Percentiles rank a stretch among this genome's conserved stretches.
phyloP scores from a whole-genome alignment of 2,329 filamentous ascomycete genomes.

The Curvularia lunata region DNA sequence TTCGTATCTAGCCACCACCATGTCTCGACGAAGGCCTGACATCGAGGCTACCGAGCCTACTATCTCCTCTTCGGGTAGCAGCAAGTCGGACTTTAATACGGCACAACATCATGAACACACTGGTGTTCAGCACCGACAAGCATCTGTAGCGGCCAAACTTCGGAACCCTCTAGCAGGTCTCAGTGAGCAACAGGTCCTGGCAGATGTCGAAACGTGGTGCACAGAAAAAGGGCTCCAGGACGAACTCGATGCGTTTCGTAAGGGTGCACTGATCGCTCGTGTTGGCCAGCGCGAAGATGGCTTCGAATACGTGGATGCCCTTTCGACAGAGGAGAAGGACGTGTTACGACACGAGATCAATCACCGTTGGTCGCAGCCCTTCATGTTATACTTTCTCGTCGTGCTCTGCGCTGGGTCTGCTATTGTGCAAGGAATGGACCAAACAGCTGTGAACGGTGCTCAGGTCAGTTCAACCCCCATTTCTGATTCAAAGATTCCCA shows the following conservation, averaged over 20 bases:
- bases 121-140: slow-evolving; percentile 21
- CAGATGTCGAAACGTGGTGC: slow-evolving; percentile 63
- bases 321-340: slow-evolving; percentile 62
- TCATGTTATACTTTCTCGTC: slow-evolving; percentile 69
- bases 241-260: slow-evolving; percentile 57
- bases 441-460: slow-evolving; percentile 45
- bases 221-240: slow-evolving; percentile 56
- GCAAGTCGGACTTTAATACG: slow-evolving; percentile 29
- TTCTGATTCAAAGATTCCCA: not conserved
- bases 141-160: slow-evolving; percentile 45
- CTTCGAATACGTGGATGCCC: slow-evolving; percentile 56
- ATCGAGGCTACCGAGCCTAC: slow-evolving; percentile 37
- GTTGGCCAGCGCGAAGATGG: slow-evolving; percentile 55
- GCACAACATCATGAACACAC: slow-evolving; percentile 32
- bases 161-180: slow-evolving; percentile 64
- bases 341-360: slow-evolving; percentile 66
- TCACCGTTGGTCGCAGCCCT: slow-evolving; percentile 73
- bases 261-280: slow-evolving; percentile 58
- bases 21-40: slow-evolving; percentile 34
- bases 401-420: slow-evolving; percentile 71
- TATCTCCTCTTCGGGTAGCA: slow-evolving; percentile 31
- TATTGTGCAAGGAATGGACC: slow-evolving; percentile 66
- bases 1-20: slow-evolving; percentile 11
- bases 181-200: slow-evolving; percentile 59
- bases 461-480: slow-evolving; percentile 20